Percentiles rank a stretch among this genome's conserved stretches.
Evolutionary conservation across 2,329 filamentous ascomycete genomes (phyloP).

Genomic region (Alternaria panax): DNA sequence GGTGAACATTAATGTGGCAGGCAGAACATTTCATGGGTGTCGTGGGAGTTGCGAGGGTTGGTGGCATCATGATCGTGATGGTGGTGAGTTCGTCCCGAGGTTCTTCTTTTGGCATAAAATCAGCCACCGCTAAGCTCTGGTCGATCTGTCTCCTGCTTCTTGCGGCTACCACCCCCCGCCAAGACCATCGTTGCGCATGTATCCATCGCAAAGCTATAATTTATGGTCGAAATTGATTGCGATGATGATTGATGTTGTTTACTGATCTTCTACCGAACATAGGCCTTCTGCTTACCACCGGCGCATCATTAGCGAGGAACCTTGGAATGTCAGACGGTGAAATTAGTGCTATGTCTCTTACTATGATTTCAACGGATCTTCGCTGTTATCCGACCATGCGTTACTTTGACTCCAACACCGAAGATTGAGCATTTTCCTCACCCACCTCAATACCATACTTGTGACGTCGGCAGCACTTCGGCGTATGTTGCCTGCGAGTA

Average conservation of each 20-base stretch:
- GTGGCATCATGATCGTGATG: background rate
- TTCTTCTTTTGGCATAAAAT: background rate
- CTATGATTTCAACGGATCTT: background rate
- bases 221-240: background rate
- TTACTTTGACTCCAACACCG: background rate
- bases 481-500: background rate
- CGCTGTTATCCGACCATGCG: background rate
- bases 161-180: background rate
- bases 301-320: background rate
- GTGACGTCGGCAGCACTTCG: background rate
- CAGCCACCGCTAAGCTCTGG: background rate
- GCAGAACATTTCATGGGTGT: background rate
- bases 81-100: background rate
- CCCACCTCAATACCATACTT: background rate
- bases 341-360: background rate
- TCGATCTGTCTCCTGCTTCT: constrained; percentile 1
- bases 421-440: background rate
- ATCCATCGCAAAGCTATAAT: background rate
- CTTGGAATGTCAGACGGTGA: background rate
- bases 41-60: background rate
- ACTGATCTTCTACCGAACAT: background rate
- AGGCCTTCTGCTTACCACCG: background rate
- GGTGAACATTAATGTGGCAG: background rate
- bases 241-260: background rate
- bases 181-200: background rate